Base-by-base conservation (phyloP, 2,329 filamentous ascomycete species). In the Sclerotinia subarctica region DNA sequence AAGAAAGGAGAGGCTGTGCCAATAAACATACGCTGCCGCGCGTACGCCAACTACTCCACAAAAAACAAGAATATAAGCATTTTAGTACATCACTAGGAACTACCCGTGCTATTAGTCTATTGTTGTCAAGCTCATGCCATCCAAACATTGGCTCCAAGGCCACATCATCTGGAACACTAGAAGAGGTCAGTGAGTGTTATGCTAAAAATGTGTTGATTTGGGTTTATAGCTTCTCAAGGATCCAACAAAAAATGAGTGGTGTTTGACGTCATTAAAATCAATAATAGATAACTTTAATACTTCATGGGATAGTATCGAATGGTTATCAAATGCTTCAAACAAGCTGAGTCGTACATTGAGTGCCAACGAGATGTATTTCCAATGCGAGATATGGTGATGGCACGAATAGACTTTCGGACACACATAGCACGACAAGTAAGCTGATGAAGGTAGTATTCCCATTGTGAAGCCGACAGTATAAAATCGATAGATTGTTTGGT, bases 201-300 rank as follows among this genome's bases (percentile, higher is more conserved):
- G n/a, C 56, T 52, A 26, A 38, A 51, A 44, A 13, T 15, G 10
- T 26, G 26, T 62, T 63, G 65, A 54, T 46, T 32, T 35, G 46
- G 35, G 13, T 26, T 51, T 38, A 63, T 52, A 54, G 19, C 21
- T 19, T 63, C 35, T 63, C 35, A 42, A 51, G 56, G 21, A 13
- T 47, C n/a, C 19, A 53, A 62, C 56, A 4, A 26, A 53, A 54
- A 32, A 42, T 11, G 47, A 29, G 32, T 35, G 26, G n/a, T 67
- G 35, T 53, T 67, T 57, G 56, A 67, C 65, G 65, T 67, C 56
- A 67, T 53, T 32, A 2, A n/a, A 29, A 24, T 49, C 42, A 44
- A 59, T 67, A 11, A 53, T 53, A 60, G 44, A 32, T 38, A 15
- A 8, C 7, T 38, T 24, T 17, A 59, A 24, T 51, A 10, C 35